Evolutionary conservation across 2,329 filamentous ascomycete species (phyloP).

Genomic region (Fusarium verticillioides): DNA sequence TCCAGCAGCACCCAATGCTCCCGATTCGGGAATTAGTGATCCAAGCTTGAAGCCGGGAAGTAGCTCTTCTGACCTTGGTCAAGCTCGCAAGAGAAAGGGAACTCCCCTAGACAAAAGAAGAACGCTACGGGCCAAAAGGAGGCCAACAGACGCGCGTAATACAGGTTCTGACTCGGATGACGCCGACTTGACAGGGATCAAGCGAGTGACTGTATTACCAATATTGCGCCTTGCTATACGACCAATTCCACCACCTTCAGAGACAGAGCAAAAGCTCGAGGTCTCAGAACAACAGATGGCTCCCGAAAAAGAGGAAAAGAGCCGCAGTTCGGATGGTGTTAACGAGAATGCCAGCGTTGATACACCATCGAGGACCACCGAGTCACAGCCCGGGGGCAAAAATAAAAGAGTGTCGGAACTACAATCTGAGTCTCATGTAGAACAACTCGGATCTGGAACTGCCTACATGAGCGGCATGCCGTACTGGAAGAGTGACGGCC

Average conservation of each 20-base stretch:
- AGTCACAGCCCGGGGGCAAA: rapidly evolving
- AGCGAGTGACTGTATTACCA: not conserved
- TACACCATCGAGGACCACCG: rapidly evolving
- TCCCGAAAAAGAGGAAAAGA: rapidly evolving
- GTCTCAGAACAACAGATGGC: rapidly evolving
- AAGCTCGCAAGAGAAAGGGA: not conserved
- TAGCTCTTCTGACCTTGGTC: rapidly evolving
- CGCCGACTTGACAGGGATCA: not conserved
- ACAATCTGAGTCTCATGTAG: not conserved
- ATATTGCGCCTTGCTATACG: not conserved
- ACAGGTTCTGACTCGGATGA: not conserved
- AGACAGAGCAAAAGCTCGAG: rapidly evolving
- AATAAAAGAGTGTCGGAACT: not conserved
- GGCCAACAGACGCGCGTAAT: rapidly evolving
- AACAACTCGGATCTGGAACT: not conserved
- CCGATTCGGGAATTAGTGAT: not conserved
- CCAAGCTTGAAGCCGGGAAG: rapidly evolving
- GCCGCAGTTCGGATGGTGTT: rapidly evolving
- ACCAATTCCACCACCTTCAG: rapidly evolving
- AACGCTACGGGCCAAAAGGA: not conserved
- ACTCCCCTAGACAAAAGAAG: rapidly evolving
- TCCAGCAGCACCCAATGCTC: not conserved
- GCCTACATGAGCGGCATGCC: rapidly evolving
- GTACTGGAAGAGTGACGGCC: rapidly evolving
- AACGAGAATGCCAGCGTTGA: rapidly evolving